Evolutionary conservation across 2,329 filamentous ascomycete genomes (phyloP).

Genomic region (Claviceps humidiphila): DNA sequence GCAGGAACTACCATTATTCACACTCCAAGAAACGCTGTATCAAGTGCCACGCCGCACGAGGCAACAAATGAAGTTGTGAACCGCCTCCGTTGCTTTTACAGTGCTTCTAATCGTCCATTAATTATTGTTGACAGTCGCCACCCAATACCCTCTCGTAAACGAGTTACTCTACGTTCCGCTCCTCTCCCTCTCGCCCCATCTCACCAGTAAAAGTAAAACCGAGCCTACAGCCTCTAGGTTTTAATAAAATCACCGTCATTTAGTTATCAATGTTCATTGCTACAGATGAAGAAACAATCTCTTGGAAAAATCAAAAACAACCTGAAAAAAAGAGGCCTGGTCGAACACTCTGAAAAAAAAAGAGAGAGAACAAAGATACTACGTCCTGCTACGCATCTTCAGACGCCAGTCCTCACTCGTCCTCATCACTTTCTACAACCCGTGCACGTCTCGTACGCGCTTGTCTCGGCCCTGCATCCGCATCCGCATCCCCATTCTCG

Average conservation of each 20-base stretch:
- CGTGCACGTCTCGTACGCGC: conserved; percentile 37
- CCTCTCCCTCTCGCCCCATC: neutral
- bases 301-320: too few species aligned
- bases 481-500: conserved; percentile 33
- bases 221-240: neutral
- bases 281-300: too few species aligned
- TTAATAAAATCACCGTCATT: neutral
- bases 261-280: too few species aligned
- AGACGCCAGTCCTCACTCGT: conserved; percentile 1
- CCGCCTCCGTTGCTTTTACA: too few species aligned
- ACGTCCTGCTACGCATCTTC: neutral
- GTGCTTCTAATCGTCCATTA: too few species aligned
- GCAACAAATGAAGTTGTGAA: too few species aligned
- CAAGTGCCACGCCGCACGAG: neutral
- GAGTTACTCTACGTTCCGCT: neutral
- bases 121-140: too few species aligned
- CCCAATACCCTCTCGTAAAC: too few species aligned
- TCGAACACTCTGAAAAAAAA: neutral
- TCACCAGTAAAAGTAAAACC: neutral
- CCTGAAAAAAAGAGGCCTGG: too few species aligned
- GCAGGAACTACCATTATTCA: neutral
- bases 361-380: neutral
- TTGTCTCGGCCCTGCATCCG: conserved; percentile 19
- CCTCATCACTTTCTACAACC: conserved; percentile 26
- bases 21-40: neutral